These are phyloP conservation scores for Candolleomyces aberdarensis DNA, from an alignment of 768 basidiomycete genomes.

Conservation along the genomic window DNA sequence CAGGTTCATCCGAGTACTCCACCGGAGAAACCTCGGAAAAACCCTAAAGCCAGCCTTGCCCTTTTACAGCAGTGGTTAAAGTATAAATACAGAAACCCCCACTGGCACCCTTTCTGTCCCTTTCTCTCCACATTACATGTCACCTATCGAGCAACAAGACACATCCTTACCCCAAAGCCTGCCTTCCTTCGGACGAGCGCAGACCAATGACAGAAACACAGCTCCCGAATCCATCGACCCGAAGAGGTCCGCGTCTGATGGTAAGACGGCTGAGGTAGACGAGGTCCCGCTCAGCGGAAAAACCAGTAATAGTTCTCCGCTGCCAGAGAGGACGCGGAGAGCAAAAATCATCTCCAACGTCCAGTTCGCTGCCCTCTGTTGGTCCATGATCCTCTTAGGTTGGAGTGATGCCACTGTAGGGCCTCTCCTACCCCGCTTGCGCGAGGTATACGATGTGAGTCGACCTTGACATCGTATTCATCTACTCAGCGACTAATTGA, in stretches of 20 bases:
- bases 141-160: neutral
- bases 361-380: slow-evolving; percentile 56
- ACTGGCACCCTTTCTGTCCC: neutral
- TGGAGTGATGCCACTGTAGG: slow-evolving; percentile 81
- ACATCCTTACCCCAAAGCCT: neutral
- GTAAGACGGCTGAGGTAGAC: neutral
- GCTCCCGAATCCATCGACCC: neutral
- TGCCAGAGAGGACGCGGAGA: slow-evolving; percentile 12
- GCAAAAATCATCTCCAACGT: slow-evolving; percentile 27
- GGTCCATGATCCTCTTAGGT: slow-evolving; percentile 57
- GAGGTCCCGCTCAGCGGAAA: neutral
- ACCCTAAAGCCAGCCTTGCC: neutral
- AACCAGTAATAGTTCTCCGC: neutral
- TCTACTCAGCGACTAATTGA: neutral
- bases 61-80: neutral
- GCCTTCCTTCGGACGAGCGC: neutral
- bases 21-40: slow-evolving; percentile 3
- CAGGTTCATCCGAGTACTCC: neutral
- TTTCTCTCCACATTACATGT: neutral
- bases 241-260: neutral
- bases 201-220: neutral
- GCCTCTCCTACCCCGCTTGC: slow-evolving; percentile 71
- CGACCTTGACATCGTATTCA: neutral
- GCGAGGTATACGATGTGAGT: slow-evolving; percentile 47
- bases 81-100: neutral